Evolutionary conservation across 805 yeast genomes (phyloP).

Genomic region (Candida sithepensis): DNA sequence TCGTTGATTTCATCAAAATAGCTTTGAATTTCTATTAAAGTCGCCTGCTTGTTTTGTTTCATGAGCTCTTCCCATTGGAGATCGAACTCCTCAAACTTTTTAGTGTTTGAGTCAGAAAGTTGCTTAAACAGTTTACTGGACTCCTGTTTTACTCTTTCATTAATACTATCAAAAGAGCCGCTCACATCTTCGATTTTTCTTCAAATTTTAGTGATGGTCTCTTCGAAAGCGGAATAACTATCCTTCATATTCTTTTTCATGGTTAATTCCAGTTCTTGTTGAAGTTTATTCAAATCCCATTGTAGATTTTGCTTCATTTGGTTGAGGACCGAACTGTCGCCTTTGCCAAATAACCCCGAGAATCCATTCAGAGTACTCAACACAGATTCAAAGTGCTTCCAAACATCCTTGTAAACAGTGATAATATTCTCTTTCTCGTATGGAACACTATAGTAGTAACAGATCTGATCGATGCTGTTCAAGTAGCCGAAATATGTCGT

Average conservation of each 20-base stretch:
- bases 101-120: slow-evolving; percentile 2
- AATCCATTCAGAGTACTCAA: slow-evolving; percentile 4
- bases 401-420: slow-evolving; percentile 9
- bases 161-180: not conserved
- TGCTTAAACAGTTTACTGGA: slow-evolving; percentile 1
- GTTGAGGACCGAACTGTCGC: slow-evolving; percentile 2
- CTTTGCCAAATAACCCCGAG: not conserved
- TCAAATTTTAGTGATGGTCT: slow-evolving; percentile 2
- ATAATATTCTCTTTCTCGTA: slow-evolving; percentile 13
- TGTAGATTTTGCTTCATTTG: slow-evolving; percentile 5
- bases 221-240: slow-evolving; percentile 1
- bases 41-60: not conserved
- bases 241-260: not conserved
- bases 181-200: not conserved
- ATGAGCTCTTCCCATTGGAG: slow-evolving; percentile 3
- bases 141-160: slow-evolving; percentile 1
- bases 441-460: slow-evolving; percentile 15
- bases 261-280: not conserved
- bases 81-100: slow-evolving; percentile 1
- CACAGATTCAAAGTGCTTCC: slow-evolving; percentile 9
- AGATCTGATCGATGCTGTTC: slow-evolving; percentile 16
- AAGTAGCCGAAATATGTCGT: slow-evolving; percentile 22
- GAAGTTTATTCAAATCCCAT: slow-evolving; percentile 5
- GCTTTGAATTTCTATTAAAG: slow-evolving; percentile 1
- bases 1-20: slow-evolving; percentile 2